These are phyloP conservation scores for Casuarina cunninghamiana DNA, from an alignment of 306 rosid species.

Conservation along the genomic window DNA sequence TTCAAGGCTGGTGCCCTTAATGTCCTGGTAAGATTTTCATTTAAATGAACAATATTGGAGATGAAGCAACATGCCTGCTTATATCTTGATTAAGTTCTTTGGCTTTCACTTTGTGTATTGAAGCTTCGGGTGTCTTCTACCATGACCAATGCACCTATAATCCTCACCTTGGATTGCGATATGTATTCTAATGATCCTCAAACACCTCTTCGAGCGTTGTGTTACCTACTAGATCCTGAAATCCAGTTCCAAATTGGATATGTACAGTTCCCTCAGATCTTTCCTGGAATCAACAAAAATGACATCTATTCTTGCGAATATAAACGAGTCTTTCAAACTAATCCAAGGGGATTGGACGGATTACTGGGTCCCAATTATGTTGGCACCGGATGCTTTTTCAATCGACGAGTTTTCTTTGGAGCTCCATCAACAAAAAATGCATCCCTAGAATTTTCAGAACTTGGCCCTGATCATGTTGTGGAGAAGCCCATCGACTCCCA, in stretches of 20 bases:
- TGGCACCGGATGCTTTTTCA: conserved; percentile 45
- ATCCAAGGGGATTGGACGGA: conserved; percentile 40
- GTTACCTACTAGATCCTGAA: conserved; percentile 35
- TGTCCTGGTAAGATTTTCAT: conserved; percentile 28
- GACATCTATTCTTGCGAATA: conserved; percentile 32
- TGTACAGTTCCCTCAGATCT: conserved; percentile 47
- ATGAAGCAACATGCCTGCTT: not conserved
- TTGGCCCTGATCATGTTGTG: conserved; percentile 30
- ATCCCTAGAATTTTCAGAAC: conserved; percentile 13
- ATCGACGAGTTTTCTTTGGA: conserved; percentile 40
- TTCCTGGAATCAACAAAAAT: conserved; percentile 30
- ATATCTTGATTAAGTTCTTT: not conserved
- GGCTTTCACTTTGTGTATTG: not conserved
- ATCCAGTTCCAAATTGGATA: conserved; percentile 9
- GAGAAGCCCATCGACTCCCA: conserved; percentile 25
- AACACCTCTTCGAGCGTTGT: conserved; percentile 34
- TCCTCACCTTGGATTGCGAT: conserved; percentile 44
- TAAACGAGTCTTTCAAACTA: not conserved
- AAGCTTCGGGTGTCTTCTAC: conserved; percentile 51
- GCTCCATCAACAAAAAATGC: conserved; percentile 22
- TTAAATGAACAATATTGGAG: no score
- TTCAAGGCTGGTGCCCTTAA: conserved; percentile 61
- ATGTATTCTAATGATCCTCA: conserved; percentile 45
- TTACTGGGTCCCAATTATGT: conserved; percentile 27
- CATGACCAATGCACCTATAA: conserved; percentile 47